phyloP scores from a whole-genome alignment of 2,329 filamentous ascomycete genomes.

The Arthrobotrys musiformis region DNA sequence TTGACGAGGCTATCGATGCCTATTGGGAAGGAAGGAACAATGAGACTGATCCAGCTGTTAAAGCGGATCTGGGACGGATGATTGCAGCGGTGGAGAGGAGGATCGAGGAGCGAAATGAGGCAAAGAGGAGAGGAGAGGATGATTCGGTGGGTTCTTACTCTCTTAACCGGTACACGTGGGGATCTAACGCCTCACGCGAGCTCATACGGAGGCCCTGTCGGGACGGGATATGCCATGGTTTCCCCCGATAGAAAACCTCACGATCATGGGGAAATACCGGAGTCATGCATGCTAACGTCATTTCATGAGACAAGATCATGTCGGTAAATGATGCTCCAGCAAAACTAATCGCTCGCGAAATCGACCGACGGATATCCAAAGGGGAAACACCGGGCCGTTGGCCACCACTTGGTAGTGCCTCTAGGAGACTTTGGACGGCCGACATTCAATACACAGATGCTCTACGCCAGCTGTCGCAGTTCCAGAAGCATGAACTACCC shows the following conservation, averaged over 20 bases:
- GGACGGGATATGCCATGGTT: background rate
- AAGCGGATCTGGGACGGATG: conserved; percentile 45
- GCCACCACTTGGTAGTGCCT: conserved; percentile 57
- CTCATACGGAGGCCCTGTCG: background rate
- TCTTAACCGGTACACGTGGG: conserved; percentile 7
- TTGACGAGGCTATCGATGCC: conserved; percentile 55
- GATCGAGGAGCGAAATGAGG: conserved; percentile 49
- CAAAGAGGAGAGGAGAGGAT: conserved; percentile 16
- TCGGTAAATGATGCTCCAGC: conserved; percentile 55
- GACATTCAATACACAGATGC: conserved; percentile 51
- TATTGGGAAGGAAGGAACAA: conserved; percentile 56
- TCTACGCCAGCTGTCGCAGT: conserved; percentile 49
- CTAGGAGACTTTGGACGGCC: conserved; percentile 57
- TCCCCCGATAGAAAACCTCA: background rate
- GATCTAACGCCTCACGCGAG: conserved; percentile 41
- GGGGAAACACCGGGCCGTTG: conserved; percentile 57
- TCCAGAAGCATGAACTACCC: conserved; percentile 44
- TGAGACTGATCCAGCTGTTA: conserved; percentile 53
- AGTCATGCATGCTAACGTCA: conserved; percentile 8
- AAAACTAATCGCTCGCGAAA: conserved; percentile 57
- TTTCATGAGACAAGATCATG: conserved; percentile 37
- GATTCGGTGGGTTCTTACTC: conserved; percentile 34
- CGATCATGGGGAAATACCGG: conserved; percentile 26
- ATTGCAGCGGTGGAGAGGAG: conserved; percentile 51
- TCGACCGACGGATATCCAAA: conserved; percentile 56